Conservation (phyloP, 306 rosid genomes). For the Cucurbita maxima region DNA sequence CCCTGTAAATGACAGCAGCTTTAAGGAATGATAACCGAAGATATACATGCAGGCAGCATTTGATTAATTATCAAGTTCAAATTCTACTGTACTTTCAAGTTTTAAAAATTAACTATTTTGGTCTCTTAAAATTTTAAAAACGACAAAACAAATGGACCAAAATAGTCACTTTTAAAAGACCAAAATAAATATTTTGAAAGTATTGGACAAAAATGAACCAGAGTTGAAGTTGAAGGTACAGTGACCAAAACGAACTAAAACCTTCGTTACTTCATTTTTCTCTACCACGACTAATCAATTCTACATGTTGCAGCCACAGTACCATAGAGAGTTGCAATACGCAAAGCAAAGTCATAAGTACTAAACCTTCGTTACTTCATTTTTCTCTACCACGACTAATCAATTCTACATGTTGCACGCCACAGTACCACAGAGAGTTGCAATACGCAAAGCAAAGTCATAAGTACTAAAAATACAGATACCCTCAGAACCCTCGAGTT, state of each 20-base stretch:
- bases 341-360: too few species aligned
- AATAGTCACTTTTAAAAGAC: too few species aligned
- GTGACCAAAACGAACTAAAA: too few species aligned
- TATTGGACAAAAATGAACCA: too few species aligned
- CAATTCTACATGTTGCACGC: not conserved
- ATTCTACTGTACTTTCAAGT: too few species aligned
- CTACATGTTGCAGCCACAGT: not conserved
- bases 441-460: not conserved
- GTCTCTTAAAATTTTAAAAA: too few species aligned
- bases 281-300: not conserved
- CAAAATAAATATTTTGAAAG: too few species aligned
- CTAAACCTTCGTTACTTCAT: not conserved
- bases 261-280: not conserved
- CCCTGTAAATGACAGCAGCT: conserved; percentile 29
- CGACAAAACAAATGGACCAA: too few species aligned
- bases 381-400: not conserved
- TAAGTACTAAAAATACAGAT: not conserved
- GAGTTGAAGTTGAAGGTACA: too few species aligned
- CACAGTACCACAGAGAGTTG: not conserved
- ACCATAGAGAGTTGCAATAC: not conserved
- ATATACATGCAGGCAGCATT: not conserved
- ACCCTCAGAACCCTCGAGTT: too few species aligned
- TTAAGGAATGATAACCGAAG: not conserved
- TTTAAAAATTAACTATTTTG: too few species aligned
- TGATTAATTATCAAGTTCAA: not conserved